Evolutionary conservation across 1,139 yeast species (phyloP).

Genomic region (Pneumocystis carinii): DNA sequence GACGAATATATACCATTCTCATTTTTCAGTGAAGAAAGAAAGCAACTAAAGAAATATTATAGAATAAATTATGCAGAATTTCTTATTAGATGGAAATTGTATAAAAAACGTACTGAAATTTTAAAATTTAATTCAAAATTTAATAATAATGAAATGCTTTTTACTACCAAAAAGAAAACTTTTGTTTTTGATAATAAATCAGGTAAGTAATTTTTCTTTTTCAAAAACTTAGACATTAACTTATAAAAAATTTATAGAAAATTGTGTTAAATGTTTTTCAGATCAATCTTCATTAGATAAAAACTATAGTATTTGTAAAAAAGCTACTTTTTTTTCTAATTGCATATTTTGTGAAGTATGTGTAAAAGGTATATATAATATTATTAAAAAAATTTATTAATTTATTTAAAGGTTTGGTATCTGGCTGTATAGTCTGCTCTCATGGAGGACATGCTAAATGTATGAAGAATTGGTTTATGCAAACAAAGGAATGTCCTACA

Average conservation of each 20-base stretch:
- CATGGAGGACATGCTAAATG: conserved; percentile 6
- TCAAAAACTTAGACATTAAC: no score
- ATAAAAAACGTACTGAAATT: conserved; percentile 59
- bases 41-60: conserved; percentile 35
- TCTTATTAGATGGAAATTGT: conserved; percentile 69
- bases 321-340: not conserved
- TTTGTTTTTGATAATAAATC: not conserved
- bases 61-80: conserved; percentile 68
- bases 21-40: conserved; percentile 36
- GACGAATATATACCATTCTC: conserved; percentile 25
- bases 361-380: not conserved
- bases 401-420: not conserved
- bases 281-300: not conserved
- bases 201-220: not conserved
- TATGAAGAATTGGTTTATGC: conserved; percentile 3
- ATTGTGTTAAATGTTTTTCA: not conserved
- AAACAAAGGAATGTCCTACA: not conserved
- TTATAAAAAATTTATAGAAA: not conserved
- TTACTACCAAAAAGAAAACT: not conserved
- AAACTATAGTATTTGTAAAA: conserved; percentile 1
- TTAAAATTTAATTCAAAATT: conserved; percentile 44
- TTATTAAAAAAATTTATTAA: not conserved
- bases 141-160: not conserved
- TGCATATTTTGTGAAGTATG: conserved; percentile 3
- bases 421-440: not conserved